Base-by-base conservation (phyloP, 345 rosid genomes). In the Hibiscus tridactylites region DNA sequence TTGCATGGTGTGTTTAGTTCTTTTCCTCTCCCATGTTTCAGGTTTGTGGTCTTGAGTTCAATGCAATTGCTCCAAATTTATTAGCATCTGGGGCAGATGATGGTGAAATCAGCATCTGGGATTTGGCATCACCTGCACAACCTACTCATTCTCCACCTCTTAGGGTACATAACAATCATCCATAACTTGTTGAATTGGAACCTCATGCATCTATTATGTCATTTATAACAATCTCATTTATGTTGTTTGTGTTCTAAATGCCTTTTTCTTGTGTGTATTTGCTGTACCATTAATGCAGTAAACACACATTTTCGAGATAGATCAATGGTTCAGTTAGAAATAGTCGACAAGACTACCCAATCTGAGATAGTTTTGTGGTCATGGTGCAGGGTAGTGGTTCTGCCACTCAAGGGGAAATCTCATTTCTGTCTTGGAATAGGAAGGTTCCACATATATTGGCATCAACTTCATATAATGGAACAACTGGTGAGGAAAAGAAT, bases 11-110 rank as follows among this genome's bases (percentile, higher is more conserved):
- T 57, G 61, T 19, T 65, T 64, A n/a, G 52, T 49, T 70, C 46
- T 57, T 33, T 57, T 19, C 28, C 33, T 54, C 42, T 44, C 65
- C 26, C 72, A 24, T 60, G 21, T 60, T 70, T 72, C 85, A 96
- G 99, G 99, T 96, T 74, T 96, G 96, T 74, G 99, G 98, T 79
- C 99, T 96, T 74, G 99, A 89, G 77, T 96, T 96, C 77, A 96
- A 96, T 74, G 57, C 79, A 26, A 79, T 87, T 71, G 75, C 91
- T 35, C 90, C 99, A 31, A 88, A 92, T 73, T 82, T 88, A 72
- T 90, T 96, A 80, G 99, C 98, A 68, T 92, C 99, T 76, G 99
- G 98, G 52, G 97, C 99, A 71, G 99, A 91, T 76, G 99, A 91
- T 80, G 97, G 98, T 75, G 97, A 96, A 86, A 88, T 89, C 68